These are phyloP conservation scores for Annona cherimola DNA, from an alignment of 164 flowering plant species.

Conservation along the genomic window DNA sequence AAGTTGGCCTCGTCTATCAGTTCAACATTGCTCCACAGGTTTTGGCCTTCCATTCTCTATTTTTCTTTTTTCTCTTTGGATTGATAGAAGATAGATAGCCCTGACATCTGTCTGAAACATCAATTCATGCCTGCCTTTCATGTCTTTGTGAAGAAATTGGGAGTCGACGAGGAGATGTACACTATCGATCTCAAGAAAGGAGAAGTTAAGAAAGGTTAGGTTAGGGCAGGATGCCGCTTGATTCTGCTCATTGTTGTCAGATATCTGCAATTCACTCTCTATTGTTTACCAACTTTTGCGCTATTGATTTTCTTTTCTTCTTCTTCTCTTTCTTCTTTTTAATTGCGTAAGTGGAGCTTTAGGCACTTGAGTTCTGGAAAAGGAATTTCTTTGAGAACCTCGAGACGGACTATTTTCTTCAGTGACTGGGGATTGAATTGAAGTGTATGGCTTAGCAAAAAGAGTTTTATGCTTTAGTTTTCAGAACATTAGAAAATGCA, in stretches of 20 bases:
- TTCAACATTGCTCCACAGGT: slow-evolving; percentile 90
- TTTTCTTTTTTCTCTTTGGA: not conserved
- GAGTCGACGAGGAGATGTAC: slow-evolving; percentile 64
- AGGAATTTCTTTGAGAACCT: no score
- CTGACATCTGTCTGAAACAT: not conserved
- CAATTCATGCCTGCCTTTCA: slow-evolving; percentile 9
- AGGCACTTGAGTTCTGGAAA: no score
- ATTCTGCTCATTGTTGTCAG: not conserved
- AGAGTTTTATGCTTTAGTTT: no score
- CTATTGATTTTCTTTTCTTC: no score
- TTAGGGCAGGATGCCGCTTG: not conserved
- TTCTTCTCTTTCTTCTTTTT: no score
- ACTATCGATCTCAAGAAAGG: slow-evolving; percentile 92
- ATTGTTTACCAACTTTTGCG: no score
- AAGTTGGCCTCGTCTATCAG: slow-evolving; percentile 84
- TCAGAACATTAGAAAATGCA: no score
- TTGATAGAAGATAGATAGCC: not conserved
- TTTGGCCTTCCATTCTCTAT: not conserved
- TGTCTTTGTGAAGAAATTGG: slow-evolving; percentile 56
- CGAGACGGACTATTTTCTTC: no score
- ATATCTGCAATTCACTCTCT: not conserved
- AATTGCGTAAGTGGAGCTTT: no score
- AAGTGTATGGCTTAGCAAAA: no score
- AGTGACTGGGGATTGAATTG: no score
- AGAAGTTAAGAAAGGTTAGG: slow-evolving; percentile 78